Evolutionary conservation across 257 asterid species (phyloP).

Genomic region (Capsicum baccatum): DNA sequence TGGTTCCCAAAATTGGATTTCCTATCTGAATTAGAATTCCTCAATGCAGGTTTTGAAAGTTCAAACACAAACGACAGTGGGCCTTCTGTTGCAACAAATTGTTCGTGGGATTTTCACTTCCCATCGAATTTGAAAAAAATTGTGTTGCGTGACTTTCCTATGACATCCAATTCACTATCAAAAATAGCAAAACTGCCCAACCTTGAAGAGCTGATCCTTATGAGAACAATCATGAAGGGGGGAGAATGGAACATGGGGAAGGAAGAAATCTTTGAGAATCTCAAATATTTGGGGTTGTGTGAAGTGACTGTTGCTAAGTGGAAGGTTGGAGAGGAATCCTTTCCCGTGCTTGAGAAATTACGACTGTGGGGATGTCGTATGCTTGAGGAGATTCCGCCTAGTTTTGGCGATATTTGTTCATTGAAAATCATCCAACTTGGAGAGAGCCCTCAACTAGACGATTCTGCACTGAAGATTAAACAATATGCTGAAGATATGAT

Average conservation of each 20-base stretch:
- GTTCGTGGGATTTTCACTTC: background rate
- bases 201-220: background rate
- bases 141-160: accelerated
- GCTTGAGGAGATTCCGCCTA: background rate
- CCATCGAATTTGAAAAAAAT: background rate
- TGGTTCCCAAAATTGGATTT: background rate
- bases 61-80: background rate
- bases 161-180: background rate
- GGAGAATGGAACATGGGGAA: background rate
- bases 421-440: background rate
- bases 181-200: background rate
- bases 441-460: background rate
- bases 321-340: background rate
- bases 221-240: accelerated
- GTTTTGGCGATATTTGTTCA: background rate
- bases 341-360: background rate
- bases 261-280: background rate
- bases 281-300: background rate
- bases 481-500: background rate
- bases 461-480: background rate
- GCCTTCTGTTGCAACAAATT: background rate
- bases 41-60: background rate
- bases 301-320: background rate
- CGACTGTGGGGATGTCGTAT: accelerated
- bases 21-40: background rate